Percentiles rank a stretch among this genome's conserved stretches.
Evolutionary conservation across 768 basidiomycete species (phyloP).

Genomic region (Pleurotus platypus): DNA sequence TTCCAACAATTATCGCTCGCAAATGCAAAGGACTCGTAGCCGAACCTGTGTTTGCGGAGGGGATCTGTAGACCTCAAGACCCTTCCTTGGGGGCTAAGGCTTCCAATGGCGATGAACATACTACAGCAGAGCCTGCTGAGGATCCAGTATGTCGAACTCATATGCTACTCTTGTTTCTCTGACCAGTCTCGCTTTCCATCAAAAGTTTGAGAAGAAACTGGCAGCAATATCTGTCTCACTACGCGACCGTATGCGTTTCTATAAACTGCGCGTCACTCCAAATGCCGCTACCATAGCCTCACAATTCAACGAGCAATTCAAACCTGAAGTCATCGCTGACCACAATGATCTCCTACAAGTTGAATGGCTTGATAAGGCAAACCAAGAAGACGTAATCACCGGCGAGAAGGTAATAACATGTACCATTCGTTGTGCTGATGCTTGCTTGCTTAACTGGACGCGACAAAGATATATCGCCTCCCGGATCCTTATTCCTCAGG

Average conservation of each 20-base stretch:
- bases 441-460: background rate
- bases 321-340: conserved; percentile 82
- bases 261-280: conserved; percentile 73
- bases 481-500: conserved; percentile 65
- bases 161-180: background rate
- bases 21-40: conserved; percentile 47
- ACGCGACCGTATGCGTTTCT: conserved; percentile 82
- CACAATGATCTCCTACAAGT: conserved; percentile 78
- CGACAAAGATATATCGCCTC: conserved; percentile 59
- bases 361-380: conserved; percentile 71
- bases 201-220: conserved; percentile 75
- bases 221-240: conserved; percentile 67
- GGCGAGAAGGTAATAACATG: conserved; percentile 60
- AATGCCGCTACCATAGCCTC: conserved; percentile 69
- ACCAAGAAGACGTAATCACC: conserved; percentile 51
- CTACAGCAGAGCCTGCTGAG: conserved; percentile 41
- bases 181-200: background rate
- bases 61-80: conserved; percentile 48
- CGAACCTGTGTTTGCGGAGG: conserved; percentile 38
- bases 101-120: conserved; percentile 48
- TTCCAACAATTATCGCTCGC: conserved; percentile 74
- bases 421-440: background rate
- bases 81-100: conserved; percentile 16
- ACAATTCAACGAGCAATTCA: conserved; percentile 79
- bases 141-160: conserved; percentile 51